Percentiles rank a stretch among this genome's conserved stretches.
These are phyloP conservation scores for Scutellaria barbata DNA, from an alignment of 257 asterid species.

Conservation along the genomic window DNA sequence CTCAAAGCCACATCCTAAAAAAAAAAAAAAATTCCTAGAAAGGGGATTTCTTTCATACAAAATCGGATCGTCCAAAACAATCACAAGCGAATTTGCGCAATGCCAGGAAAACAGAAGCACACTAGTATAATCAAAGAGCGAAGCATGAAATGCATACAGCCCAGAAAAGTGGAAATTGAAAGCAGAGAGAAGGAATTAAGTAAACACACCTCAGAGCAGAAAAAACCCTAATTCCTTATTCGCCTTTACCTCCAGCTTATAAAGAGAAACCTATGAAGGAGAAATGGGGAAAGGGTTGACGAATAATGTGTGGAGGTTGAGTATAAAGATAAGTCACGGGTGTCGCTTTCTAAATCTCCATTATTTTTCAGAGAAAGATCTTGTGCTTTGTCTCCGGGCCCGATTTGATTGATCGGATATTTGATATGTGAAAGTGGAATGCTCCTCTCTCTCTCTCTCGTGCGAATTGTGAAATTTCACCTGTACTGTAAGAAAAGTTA, in stretches of 20 bases:
- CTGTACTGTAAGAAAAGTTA: not conserved
- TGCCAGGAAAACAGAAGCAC: not conserved
- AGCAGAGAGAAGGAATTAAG: not conserved
- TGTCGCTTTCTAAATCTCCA: slow-evolving; percentile 25
- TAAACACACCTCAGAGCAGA: slow-evolving; percentile 38
- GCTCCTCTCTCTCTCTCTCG: slow-evolving; percentile 1
- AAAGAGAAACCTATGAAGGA: not conserved
- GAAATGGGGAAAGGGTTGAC: slow-evolving; percentile 20
- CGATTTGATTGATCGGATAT: slow-evolving; percentile 30
- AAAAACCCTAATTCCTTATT: slow-evolving; percentile 25
- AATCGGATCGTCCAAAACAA: not conserved
- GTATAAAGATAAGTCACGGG: slow-evolving; percentile 9
- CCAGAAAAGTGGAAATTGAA: not conserved
- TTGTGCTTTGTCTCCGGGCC: slow-evolving; percentile 38
- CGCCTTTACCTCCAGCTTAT: not conserved
- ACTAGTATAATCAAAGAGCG: not conserved
- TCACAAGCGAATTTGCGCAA: slow-evolving; percentile 4
- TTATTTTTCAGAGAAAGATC: slow-evolving; percentile 31
- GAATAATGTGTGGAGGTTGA: not conserved
- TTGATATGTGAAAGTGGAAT: not conserved
- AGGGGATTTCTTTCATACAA: not conserved
- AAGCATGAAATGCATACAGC: not conserved
- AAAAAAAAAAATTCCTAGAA: too few relatives aligned
- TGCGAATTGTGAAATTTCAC: slow-evolving; percentile 9
- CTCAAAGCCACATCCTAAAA: not conserved